phyloP scores from a whole-genome alignment of 2,329 filamentous ascomycete genomes.

The Hypoxylon rubiginosum region DNA sequence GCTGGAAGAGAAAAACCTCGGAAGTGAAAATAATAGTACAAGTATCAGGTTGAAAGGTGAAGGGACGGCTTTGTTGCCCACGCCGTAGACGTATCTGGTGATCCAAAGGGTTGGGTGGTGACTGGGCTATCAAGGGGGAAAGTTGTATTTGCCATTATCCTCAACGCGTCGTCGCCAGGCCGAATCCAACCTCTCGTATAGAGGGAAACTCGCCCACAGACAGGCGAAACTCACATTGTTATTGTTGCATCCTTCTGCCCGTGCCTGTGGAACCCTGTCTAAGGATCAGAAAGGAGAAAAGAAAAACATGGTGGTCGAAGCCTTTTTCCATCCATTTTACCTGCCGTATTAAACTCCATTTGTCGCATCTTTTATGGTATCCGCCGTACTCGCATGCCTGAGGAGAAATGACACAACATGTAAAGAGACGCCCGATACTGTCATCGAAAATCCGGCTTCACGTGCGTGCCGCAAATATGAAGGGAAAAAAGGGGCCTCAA shows the following conservation, averaged over 20 bases:
- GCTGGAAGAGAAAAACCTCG: slow-evolving; percentile 52
- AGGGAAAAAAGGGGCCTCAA: slow-evolving; percentile 25
- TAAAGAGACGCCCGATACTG: slow-evolving; percentile 41
- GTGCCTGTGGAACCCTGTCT: slow-evolving; percentile 42
- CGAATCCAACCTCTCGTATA: slow-evolving; percentile 41
- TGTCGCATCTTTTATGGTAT: slow-evolving; percentile 51
- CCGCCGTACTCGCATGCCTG: slow-evolving; percentile 49
- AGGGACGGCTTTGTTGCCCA: slow-evolving; percentile 50
- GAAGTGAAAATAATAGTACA: slow-evolving; percentile 55
- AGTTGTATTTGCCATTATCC: slow-evolving; percentile 43
- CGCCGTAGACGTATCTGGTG: slow-evolving; percentile 47
- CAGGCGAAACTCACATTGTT: slow-evolving; percentile 42
- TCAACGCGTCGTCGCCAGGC: slow-evolving; percentile 43
- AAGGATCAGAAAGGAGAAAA: slow-evolving; percentile 42
- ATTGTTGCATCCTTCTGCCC: slow-evolving; percentile 39
- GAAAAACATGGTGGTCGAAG: slow-evolving; percentile 49
- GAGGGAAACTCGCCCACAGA: slow-evolving; percentile 39
- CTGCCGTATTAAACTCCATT: slow-evolving; percentile 53
- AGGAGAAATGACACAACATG: slow-evolving; percentile 45
- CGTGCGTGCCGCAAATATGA: slow-evolving; percentile 27
- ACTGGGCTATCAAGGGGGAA: slow-evolving; percentile 27
- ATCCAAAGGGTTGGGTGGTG: slow-evolving; percentile 44
- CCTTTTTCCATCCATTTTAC: slow-evolving; percentile 54
- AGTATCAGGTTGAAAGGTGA: slow-evolving; percentile 50
- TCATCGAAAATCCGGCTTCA: slow-evolving; percentile 40